Conservation (phyloP, 2,329 filamentous ascomycete genomes). For the Albophoma yamanashiensis region DNA sequence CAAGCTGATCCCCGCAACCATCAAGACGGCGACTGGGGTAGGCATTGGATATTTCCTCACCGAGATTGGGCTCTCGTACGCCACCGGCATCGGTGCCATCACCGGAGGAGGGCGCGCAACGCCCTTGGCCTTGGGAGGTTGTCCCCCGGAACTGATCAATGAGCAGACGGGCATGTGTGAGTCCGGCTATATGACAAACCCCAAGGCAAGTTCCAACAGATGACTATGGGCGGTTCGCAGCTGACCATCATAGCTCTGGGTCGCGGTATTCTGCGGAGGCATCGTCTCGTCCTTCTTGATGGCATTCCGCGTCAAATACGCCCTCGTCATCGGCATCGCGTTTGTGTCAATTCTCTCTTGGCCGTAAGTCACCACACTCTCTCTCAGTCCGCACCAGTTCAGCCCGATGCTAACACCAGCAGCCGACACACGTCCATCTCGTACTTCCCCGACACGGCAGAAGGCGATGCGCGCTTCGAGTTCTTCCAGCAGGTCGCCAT, state of each 20-base stretch:
- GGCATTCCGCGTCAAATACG: slow-evolving; percentile 65
- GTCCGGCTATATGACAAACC: slow-evolving; percentile 62
- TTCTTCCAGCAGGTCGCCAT: slow-evolving; percentile 65
- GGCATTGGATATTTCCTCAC: slow-evolving; percentile 56
- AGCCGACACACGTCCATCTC: slow-evolving; percentile 56
- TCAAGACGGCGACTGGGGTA: slow-evolving; percentile 55
- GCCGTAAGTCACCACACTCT: slow-evolving; percentile 40
- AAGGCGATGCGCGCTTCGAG: slow-evolving; percentile 54
- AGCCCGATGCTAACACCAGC: neutral
- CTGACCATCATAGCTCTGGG: slow-evolving; percentile 53
- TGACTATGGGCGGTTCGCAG: neutral
- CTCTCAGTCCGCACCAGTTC: neutral
- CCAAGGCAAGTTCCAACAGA: slow-evolving; percentile 40
- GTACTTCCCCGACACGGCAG: slow-evolving; percentile 56
- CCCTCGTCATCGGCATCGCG: slow-evolving; percentile 62
- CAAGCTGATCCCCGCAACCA: slow-evolving; percentile 51
- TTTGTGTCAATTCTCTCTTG: slow-evolving; percentile 65
- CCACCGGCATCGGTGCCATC: slow-evolving; percentile 72
- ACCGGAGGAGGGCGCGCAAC: slow-evolving; percentile 56
- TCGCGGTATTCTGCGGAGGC: slow-evolving; percentile 72
- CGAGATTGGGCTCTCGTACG: slow-evolving; percentile 61
- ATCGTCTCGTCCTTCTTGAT: slow-evolving; percentile 72
- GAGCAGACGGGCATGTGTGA: slow-evolving; percentile 36
- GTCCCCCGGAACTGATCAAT: slow-evolving; percentile 44
- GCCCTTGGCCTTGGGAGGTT: slow-evolving; percentile 69